Percentiles rank a stretch among this genome's conserved stretches.
These are phyloP conservation scores for Bisporella sp. DNA, from an alignment of 2,329 filamentous ascomycete genomes.

Conservation along the genomic window DNA sequence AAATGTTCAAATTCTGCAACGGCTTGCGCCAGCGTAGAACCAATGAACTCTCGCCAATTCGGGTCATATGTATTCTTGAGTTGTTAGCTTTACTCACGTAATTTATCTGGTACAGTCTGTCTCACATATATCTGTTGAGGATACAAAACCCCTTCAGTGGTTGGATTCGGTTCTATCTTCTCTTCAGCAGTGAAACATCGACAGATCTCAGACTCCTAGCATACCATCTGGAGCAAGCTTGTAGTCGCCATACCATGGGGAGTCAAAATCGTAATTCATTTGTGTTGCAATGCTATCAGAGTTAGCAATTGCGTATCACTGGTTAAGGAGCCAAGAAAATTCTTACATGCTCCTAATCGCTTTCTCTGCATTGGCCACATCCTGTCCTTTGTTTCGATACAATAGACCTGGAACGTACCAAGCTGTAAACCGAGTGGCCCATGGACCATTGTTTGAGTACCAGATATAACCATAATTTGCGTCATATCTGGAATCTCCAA, in stretches of 20 bases:
- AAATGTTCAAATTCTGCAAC: conserved; percentile 50
- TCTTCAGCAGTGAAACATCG: background rate
- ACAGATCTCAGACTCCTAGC: background rate
- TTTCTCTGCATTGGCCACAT: conserved; percentile 42
- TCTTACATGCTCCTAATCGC: conserved; percentile 34
- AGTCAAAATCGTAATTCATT: conserved; percentile 30
- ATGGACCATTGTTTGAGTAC: conserved; percentile 36
- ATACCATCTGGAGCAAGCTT: conserved; percentile 32
- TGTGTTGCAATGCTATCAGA: conserved; percentile 24
- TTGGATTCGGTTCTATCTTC: conserved; percentile 28
- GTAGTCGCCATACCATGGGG: conserved; percentile 35
- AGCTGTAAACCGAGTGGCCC: conserved; percentile 37
- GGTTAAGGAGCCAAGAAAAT: no score
- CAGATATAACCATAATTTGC: conserved; percentile 31
- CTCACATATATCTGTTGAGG: conserved; percentile 29
- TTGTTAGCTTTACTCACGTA: background rate
- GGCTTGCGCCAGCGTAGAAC: conserved; percentile 48
- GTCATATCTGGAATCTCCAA: conserved; percentile 34
- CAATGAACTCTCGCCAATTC: conserved; percentile 58
- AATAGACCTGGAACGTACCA: conserved; percentile 55
- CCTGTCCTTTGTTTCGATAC: conserved; percentile 42
- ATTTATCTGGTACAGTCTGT: background rate
- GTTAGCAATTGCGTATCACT: no score
- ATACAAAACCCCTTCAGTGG: conserved; percentile 27
- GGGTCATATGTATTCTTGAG: conserved; percentile 50